phyloP scores from a whole-genome alignment of 805 yeast genomes.

The Wickerhamomyces sydowiorum region DNA sequence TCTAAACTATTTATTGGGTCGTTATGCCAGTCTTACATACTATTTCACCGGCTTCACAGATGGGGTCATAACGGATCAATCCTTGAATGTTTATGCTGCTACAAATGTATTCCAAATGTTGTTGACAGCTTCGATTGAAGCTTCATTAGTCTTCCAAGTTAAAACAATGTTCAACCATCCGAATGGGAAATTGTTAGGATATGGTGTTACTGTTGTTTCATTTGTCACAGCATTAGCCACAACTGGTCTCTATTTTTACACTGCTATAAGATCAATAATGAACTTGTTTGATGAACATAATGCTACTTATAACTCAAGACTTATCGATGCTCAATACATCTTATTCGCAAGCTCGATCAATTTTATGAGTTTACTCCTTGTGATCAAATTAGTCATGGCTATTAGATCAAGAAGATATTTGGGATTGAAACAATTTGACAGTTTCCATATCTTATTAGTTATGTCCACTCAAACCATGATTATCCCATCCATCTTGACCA shows the following conservation, averaged over 20 bases:
- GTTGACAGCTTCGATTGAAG: constrained; percentile 54
- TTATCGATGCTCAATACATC: constrained; percentile 49
- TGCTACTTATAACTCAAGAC: constrained; percentile 27
- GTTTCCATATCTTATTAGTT: constrained; percentile 72
- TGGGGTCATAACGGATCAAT: constrained; percentile 25
- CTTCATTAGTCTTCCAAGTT: constrained; percentile 67
- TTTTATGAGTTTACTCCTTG: constrained; percentile 53
- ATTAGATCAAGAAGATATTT: constrained; percentile 65
- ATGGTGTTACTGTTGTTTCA: constrained; percentile 32
- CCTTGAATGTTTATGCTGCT: constrained; percentile 50
- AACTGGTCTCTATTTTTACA: constrained; percentile 51
- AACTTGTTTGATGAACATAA: constrained; percentile 23
- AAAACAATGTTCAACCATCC: constrained; percentile 63
- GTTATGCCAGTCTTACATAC: constrained; percentile 43
- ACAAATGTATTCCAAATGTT: constrained; percentile 56
- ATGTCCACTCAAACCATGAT: constrained; percentile 81
- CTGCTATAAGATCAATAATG: constrained; percentile 39
- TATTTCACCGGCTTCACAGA: constrained; percentile 42
- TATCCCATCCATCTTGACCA: constrained; percentile 65
- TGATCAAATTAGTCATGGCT: constrained; percentile 63
- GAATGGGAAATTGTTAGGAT: constrained; percentile 35
- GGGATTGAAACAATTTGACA: constrained; percentile 80
- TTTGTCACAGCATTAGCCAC: constrained; percentile 46
- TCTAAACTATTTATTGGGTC: constrained; percentile 47
- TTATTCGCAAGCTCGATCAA: constrained; percentile 66